Base-by-base conservation (phyloP, 1,284 basidiomycete genomes). In the Marasmius oreades region DNA sequence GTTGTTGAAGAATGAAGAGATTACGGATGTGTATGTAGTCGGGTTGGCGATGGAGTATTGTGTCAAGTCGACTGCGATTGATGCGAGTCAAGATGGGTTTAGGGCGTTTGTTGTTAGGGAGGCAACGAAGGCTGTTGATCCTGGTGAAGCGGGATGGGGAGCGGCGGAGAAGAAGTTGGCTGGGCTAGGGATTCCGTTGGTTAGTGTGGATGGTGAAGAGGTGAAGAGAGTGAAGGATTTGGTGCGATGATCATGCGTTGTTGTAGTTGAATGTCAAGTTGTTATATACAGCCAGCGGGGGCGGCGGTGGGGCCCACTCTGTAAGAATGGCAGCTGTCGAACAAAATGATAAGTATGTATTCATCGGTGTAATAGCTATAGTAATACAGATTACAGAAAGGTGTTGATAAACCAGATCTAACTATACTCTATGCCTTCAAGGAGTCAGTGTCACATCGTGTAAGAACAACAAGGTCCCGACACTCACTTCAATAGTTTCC, bases 1-100 rank as follows among this genome's bases (percentile, higher is more conserved):
- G 23, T 63, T 67, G 44, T 69, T 84, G 44, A 63, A 65, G 50
- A 62, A 64, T 5, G 60, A 66, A 37, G 69, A 63, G 3, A 71
- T 84, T 2, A 67, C 69, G 24, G 70, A 72, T 51, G 73, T 86
- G 8, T 77, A 82, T 36, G 72, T 86, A 4, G 75, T 73, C 1
- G 85, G 85, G 3, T 70, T 88, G 18, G 85, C 85, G 43, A 79
- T 81, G 16, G 85, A 87, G 64, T 86, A 79, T 62, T 88, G 85
- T 63, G 79, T 83, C 16, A 64, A 68, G 28, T 65, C 62, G 12
- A 77, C 74, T 3, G 78, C 77, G 28, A 63, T 77, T 43, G 78
- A 80, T 55, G 72, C 75, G 5, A 67, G 64, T 60, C 73, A 74
- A 61, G 73, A 74, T 36, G 75, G 75, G 12, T 76, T 77, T 62